Conservation (phyloP, 768 basidiomycete genomes). For the Phanerodontia chrysosporium region DNA sequence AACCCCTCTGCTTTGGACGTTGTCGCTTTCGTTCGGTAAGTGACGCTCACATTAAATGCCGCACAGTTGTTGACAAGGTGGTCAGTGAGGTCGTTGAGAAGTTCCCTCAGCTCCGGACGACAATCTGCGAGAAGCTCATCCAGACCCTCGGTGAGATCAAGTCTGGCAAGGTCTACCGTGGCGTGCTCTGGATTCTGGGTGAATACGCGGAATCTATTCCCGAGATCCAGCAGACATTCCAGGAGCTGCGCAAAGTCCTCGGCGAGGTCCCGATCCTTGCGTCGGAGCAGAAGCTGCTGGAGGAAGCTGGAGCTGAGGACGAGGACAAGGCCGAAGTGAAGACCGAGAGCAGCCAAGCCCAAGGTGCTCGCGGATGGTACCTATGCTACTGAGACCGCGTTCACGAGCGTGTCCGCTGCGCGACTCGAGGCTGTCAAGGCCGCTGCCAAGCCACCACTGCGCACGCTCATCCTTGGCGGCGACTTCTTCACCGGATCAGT, state of each 20-base stretch:
- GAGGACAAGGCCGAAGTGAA: constrained; percentile 43
- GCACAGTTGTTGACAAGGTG: background rate
- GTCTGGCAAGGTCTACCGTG: constrained; percentile 95
- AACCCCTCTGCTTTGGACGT: constrained; percentile 96
- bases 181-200: constrained; percentile 96
- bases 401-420: constrained; percentile 56
- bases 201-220: constrained; percentile 74
- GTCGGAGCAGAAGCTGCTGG: constrained; percentile 77
- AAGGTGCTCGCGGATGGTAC: constrained; percentile 93
- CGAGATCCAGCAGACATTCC: constrained; percentile 72
- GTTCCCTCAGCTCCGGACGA: constrained; percentile 80
- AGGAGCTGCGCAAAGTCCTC: constrained; percentile 76
- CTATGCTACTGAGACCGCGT: constrained; percentile 95
- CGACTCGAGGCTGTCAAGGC: constrained; percentile 79
- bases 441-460: constrained; percentile 84
- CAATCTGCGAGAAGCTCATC: constrained; percentile 84
- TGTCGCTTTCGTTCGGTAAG: constrained; percentile 71
- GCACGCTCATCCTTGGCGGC: constrained; percentile 85
- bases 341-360: constrained; percentile 48
- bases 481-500: constrained; percentile 97
- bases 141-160: constrained; percentile 82
- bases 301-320: constrained; percentile 64
- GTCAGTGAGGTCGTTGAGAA: constrained; percentile 92
- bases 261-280: constrained; percentile 98
- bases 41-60: background rate